phyloP scores from a whole-genome alignment of 2,329 filamentous ascomycete genomes.

The Pseudocercospora macadamiae region DNA sequence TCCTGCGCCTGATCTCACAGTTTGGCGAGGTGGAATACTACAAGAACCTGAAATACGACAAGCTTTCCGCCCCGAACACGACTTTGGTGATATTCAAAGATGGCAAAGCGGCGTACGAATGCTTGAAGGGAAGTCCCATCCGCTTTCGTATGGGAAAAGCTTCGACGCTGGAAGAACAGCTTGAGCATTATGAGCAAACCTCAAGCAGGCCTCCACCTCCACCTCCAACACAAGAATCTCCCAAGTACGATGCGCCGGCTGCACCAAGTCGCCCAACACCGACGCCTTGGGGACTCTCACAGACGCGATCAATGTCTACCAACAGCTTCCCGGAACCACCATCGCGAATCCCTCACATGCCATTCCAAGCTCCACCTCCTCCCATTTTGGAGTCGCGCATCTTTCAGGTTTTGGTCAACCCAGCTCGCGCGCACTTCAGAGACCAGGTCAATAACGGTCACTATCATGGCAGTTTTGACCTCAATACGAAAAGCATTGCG shows the following conservation, averaged over 20 bases:
- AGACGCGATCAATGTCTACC: conserved; percentile 26
- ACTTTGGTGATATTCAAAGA: conserved; percentile 52
- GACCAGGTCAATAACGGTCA: conserved; percentile 43
- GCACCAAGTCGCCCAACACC: not conserved
- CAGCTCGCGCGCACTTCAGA: conserved; percentile 43
- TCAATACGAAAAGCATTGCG: conserved; percentile 33
- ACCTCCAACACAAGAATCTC: conserved; percentile 4
- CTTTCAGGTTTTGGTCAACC: conserved; percentile 48
- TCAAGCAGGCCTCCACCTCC: too few relatives aligned
- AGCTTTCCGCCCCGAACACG: conserved; percentile 44
- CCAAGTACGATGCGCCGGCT: conserved; percentile 6
- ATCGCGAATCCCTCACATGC: conserved; percentile 12
- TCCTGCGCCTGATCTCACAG: conserved; percentile 51
- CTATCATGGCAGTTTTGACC: conserved; percentile 37
- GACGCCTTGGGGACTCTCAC: conserved; percentile 17
- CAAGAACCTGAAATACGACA: conserved; percentile 53
- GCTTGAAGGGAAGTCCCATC: conserved; percentile 50
- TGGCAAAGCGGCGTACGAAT: conserved; percentile 43
- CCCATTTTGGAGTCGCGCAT: conserved; percentile 27
- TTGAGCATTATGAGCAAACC: too few relatives aligned
- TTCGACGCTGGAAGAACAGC: conserved; percentile 14
- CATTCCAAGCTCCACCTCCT: conserved; percentile 23
- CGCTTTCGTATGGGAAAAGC: conserved; percentile 47
- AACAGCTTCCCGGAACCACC: conserved; percentile 17
- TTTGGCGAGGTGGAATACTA: conserved; percentile 55